Percentiles rank a stretch among this genome's conserved stretches.
These are phyloP conservation scores for Dittrichia graveolens DNA, from an alignment of 129 eudicot genomes.

Conservation along the genomic window DNA sequence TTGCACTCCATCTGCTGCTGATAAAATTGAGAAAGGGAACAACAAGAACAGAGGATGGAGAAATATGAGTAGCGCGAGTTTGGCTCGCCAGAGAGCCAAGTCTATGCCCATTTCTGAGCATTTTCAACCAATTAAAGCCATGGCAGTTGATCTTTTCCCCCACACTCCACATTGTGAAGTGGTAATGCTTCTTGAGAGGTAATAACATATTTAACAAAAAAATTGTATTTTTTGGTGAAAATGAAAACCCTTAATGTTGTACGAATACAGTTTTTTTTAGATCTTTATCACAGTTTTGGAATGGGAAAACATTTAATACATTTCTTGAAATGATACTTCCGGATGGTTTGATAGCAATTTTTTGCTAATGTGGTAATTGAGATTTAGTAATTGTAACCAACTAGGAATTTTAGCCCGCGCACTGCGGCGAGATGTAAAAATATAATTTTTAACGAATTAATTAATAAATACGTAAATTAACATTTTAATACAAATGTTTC, in stretches of 20 bases:
- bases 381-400: too few relatives aligned
- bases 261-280: neutral
- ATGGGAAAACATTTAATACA: neutral
- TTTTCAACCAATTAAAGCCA: constrained; percentile 80
- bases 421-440: too few relatives aligned
- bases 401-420: too few relatives aligned
- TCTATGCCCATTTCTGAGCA: constrained; percentile 95
- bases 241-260: neutral
- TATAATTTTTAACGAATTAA: too few relatives aligned
- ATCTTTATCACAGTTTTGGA: neutral
- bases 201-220: constrained; percentile 13
- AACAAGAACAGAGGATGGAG: constrained; percentile 80
- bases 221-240: constrained; percentile 15
- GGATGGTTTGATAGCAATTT: neutral
- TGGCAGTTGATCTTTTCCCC: constrained; percentile 97
- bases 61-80: constrained; percentile 78
- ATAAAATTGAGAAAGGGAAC: constrained; percentile 58
- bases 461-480: too few relatives aligned
- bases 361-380: too few relatives aligned
- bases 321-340: neutral
- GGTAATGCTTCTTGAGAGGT: constrained; percentile 94
- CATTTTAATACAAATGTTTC: too few relatives aligned
- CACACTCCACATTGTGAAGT: constrained; percentile 91
- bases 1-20: constrained; percentile 83
- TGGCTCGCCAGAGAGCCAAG: constrained; percentile 85